phyloP scores from a whole-genome alignment of 257 asterid species.

The Perilla frutescens region DNA sequence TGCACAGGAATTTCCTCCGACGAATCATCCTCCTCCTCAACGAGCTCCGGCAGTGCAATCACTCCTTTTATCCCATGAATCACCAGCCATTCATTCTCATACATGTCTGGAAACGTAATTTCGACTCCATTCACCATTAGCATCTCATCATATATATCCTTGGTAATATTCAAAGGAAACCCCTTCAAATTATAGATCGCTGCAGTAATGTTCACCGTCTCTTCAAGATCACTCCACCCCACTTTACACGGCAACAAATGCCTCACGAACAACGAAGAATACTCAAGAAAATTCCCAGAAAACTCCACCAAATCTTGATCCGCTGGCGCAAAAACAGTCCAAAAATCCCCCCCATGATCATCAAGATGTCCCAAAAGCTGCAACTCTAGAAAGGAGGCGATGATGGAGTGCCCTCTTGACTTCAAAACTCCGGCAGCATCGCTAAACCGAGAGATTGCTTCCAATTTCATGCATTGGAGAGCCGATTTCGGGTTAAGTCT shows the following conservation, averaged over 20 bases:
- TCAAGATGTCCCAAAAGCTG: constrained; percentile 62
- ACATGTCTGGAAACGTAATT: constrained; percentile 68
- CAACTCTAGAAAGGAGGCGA: constrained; percentile 74
- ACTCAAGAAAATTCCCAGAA: constrained; percentile 54
- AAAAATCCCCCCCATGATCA: constrained; percentile 26
- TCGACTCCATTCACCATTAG: constrained; percentile 66
- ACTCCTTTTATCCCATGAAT: constrained; percentile 67
- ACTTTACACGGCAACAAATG: constrained; percentile 72
- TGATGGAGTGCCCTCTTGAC: constrained; percentile 67
- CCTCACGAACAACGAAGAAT: constrained; percentile 59
- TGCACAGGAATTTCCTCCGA: constrained; percentile 28
- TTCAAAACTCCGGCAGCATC: constrained; percentile 60
- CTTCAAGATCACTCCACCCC: constrained; percentile 55
- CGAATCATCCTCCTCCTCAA: constrained; percentile 39
- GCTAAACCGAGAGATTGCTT: constrained; percentile 42
- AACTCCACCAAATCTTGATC: constrained; percentile 55
- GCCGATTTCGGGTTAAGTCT: constrained; percentile 7
- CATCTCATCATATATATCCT: constrained; percentile 39
- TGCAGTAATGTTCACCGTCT: constrained; percentile 51
- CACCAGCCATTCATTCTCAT: constrained; percentile 55
- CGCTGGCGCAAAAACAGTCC: constrained; percentile 77
- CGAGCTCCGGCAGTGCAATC: constrained; percentile 50
- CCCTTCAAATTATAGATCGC: constrained; percentile 53
- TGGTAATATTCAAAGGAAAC: constrained; percentile 48
- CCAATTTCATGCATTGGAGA: constrained; percentile 46